These are phyloP conservation scores for Testicularia cyperi DNA, from an alignment of 1,284 basidiomycete species.

Conservation along the genomic window DNA sequence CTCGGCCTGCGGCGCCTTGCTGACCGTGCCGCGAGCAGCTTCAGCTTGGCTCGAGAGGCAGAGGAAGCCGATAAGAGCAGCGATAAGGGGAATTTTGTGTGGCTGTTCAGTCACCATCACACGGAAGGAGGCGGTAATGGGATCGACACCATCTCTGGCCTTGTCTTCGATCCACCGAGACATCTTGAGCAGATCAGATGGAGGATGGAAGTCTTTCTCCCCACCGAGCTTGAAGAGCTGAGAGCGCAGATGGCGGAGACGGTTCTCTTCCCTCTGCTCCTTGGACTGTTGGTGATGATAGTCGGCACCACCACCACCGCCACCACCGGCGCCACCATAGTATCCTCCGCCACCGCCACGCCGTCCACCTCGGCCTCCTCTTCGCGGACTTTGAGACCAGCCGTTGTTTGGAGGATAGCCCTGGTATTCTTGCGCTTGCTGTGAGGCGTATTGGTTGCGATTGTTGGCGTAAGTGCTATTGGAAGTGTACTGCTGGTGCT, in stretches of 20 bases:
- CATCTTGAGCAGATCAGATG: constrained; percentile 44
- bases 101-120: constrained; percentile 54
- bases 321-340: constrained; percentile 10
- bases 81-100: constrained; percentile 45
- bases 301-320: constrained; percentile 3
- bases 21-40: no score
- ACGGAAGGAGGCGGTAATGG: constrained; percentile 43
- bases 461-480: constrained; percentile 1
- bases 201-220: constrained; percentile 44
- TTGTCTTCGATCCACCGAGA: constrained; percentile 50
- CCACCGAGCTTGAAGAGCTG: constrained; percentile 47
- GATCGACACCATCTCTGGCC: constrained; percentile 21
- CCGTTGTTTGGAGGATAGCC: constrained; percentile 6
- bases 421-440: no score
- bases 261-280: constrained; percentile 33
- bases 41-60: constrained; percentile 32
- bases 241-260: constrained; percentile 26
- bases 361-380: constrained; percentile 21
- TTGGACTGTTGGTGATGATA: constrained; percentile 14
- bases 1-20: constrained; percentile 1
- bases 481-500: constrained; percentile 7
- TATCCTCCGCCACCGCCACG: constrained; percentile 13
- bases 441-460: background rate
- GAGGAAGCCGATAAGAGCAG: constrained; percentile 54
- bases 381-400: constrained; percentile 28